Base-by-base conservation (phyloP, 768 basidiomycete genomes). In the Leccinum aurantiacum region DNA sequence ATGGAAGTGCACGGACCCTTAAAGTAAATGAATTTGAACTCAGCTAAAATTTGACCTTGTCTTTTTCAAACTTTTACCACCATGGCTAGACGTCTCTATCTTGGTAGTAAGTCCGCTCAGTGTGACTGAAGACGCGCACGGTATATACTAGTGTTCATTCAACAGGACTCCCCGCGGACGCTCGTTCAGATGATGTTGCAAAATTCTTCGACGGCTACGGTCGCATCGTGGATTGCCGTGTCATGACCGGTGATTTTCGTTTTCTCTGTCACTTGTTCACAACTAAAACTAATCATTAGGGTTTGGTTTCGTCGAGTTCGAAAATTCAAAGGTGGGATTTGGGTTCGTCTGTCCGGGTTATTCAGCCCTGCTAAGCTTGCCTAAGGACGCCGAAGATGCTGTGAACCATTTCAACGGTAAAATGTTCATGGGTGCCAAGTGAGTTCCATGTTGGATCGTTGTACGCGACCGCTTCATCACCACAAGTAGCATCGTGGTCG, bases 241-340 rank as follows among this genome's bases (percentile, higher is more conserved):
- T 96, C 74, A 95, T 96, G 93, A 95, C 93, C 46, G 92, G 92
- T 93, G 67, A 62, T 79, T 82, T 60, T 62, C n/a, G 13, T 57
- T 52, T 52, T 59, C 14, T 29, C 24, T 41, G 13, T 15, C 19
- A 31, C 9, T 24, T 10, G 38, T 19, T 48, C 14, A 6, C 19
- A 7, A 19, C 64, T 72, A 59, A 75, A 64, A 64, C 53, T 58
- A 62, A 51, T 3, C 46, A 35, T 46, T 61, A 93, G 93, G 93
- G 11, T 99, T 97, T 69, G 97, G 95, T 58, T 99, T 99, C 73
- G 87, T 98, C 65, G 96, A 98, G 75, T 98, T 97, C 69, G 96
- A 96, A 73, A 90, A 80, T 67, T 74, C 89, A 19, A 87, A 90
- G 78, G 94, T 85, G 46, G 25, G 38, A 51, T 53, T 31, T 57